phyloP scores from a whole-genome alignment of 371 early-diverging fungal species.

The Apophysomyces trapeziformis region DNA sequence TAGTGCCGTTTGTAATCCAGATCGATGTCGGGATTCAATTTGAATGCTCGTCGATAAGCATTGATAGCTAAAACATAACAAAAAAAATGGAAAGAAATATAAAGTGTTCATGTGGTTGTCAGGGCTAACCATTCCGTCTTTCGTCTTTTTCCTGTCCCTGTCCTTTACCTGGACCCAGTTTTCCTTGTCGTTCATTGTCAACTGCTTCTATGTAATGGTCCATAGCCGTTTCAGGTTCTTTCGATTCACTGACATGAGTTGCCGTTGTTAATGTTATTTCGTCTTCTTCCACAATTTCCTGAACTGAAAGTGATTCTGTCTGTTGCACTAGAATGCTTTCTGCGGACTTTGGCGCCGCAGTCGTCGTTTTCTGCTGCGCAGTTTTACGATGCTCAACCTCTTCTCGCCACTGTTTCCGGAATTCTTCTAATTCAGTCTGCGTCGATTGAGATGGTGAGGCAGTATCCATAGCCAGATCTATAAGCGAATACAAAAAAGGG shows the following conservation, averaged over 20 bases:
- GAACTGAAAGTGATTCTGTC: slow-evolving; percentile 16
- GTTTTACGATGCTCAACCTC: slow-evolving; percentile 39
- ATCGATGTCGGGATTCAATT: slow-evolving; percentile 54
- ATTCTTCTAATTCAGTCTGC: slow-evolving; percentile 42
- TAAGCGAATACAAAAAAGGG: background rate
- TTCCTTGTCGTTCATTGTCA: slow-evolving; percentile 54
- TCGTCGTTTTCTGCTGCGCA: slow-evolving; percentile 6
- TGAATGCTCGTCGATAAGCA: slow-evolving; percentile 57
- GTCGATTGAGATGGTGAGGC: background rate
- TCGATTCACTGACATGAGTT: background rate
- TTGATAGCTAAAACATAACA: slow-evolving; percentile 44
- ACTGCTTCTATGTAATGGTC: slow-evolving; percentile 54
- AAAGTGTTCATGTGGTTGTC: background rate
- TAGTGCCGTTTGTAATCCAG: slow-evolving; percentile 45
- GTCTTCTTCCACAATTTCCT: slow-evolving; percentile 19
- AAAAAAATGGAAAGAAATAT: background rate
- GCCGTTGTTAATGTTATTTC: background rate
- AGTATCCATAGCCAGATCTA: background rate
- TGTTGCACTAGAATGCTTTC: slow-evolving; percentile 3
- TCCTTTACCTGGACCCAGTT: slow-evolving; percentile 51
- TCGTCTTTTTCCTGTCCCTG: background rate
- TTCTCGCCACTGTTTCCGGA: slow-evolving; percentile 50
- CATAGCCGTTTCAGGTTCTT: slow-evolving; percentile 36
- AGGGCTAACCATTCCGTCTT: background rate
- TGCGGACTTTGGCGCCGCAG: slow-evolving; percentile 14